A percentile compares a stretch with the other conserved stretches of the same genome.
phyloP scores from a whole-genome alignment of 2,329 filamentous ascomycete species.

The Ophiostoma sp. region DNA sequence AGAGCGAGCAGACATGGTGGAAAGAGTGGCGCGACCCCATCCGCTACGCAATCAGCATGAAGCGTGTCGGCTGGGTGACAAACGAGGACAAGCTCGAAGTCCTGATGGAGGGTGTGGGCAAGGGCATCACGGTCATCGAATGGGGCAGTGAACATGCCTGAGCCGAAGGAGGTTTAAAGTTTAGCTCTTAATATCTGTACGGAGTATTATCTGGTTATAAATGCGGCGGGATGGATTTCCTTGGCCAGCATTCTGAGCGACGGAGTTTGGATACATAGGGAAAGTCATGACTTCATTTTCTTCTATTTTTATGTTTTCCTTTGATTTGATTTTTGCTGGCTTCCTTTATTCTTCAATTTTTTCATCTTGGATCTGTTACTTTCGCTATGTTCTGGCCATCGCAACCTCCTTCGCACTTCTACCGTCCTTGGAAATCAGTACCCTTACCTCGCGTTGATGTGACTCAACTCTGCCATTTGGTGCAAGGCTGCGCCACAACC shows the following conservation, averaged over 20 bases:
- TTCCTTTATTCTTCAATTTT: too few species aligned
- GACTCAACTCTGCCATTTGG: too few species aligned
- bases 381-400: too few species aligned
- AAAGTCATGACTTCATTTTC: not conserved
- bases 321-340: not conserved
- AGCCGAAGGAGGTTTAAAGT: not conserved
- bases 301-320: not conserved
- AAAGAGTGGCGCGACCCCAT: conserved; percentile 46
- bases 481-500: not conserved
- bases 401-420: too few species aligned
- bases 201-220: not conserved
- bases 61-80: conserved; percentile 43
- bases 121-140: conserved; percentile 36
- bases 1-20: conserved; percentile 54
- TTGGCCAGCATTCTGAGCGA: conserved; percentile 1
- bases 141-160: conserved; percentile 34
- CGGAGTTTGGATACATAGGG: not conserved
- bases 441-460: too few species aligned
- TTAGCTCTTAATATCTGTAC: not conserved
- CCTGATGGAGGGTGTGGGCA: conserved; percentile 46
- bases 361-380: too few species aligned
- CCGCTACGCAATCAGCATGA: conserved; percentile 36
- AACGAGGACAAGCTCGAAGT: conserved; percentile 50
- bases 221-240: not conserved
- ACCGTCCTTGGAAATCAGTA: too few species aligned